Evolutionary conservation across 1,284 basidiomycete genomes (phyloP), one percentile per base, ranked within the genome.

Genomic region (Fomitiporia mediterranea): DNA sequence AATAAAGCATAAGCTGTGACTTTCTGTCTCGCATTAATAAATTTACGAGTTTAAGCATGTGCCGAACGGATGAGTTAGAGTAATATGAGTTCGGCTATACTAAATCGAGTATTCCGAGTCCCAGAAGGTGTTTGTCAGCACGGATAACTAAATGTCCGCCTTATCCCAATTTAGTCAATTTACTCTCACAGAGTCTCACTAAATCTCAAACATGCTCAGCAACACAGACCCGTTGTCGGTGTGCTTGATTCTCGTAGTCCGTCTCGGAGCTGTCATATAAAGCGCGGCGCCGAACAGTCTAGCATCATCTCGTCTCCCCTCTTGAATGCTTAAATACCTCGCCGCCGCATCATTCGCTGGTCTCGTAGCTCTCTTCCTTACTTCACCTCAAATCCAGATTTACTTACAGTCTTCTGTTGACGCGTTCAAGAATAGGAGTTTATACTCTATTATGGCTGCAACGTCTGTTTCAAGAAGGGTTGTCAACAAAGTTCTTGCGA

Each of bases 401-500:
- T 44, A 42, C 56, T 57, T 57, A 57, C 51, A 27, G 17, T 15
- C 28, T 15, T 49, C 43, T 30, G 44, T 49, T 46, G 30, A 47
- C 43, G 50, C 51, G 40, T 42, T 34, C 37, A 56, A 49, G 34
- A 44, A 61, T 39, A 57, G 37, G 52, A 46, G 39, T 23, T 7
- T 25, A 21, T 34, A 21, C 44, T 37, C 59, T n/a, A 46, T 63
- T 42, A 69, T 68, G 64, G 63, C 67, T 27, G 43, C 62, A 6
- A 58, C 65, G 38, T 66, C 68, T 2, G 61, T 75, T 30, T 92
- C 94, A 6, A 84, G 94, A 27, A 72, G 68, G 15, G 85, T 94
- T 11, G 70, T 82, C 57, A 88, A 93, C 70, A 82, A 82, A 59
- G 87, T 96, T 7, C 74, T 86, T 3, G 84, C 93, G 0, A 72